These are phyloP conservation scores for Colletotrichum costaricense DNA, from an alignment of 2,329 filamentous ascomycete genomes.

Conservation along the genomic window DNA sequence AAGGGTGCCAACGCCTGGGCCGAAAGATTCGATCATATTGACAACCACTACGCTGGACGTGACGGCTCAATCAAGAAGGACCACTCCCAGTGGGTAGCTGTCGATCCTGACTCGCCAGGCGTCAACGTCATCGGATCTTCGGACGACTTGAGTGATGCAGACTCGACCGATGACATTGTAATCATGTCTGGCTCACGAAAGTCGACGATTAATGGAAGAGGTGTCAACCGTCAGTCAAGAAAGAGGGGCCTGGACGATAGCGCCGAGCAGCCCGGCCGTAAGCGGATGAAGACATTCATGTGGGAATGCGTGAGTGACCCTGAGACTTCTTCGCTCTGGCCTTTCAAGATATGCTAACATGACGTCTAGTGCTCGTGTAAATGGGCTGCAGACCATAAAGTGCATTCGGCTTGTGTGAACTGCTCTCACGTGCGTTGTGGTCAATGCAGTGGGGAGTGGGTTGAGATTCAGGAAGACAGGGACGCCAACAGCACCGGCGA, in stretches of 20 bases:
- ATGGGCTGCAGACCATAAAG: background rate
- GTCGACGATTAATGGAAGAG: background rate
- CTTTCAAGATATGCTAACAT: background rate
- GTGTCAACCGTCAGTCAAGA: background rate
- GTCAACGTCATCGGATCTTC: slow-evolving; percentile 2
- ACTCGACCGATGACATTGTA: slow-evolving; percentile 9
- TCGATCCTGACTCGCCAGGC: slow-evolving; percentile 43
- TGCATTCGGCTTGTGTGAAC: slow-evolving; percentile 8
- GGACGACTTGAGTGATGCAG: slow-evolving; percentile 16
- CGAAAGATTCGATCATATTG: slow-evolving; percentile 76
- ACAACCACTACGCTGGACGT: slow-evolving; percentile 73
- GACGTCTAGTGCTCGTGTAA: slow-evolving; percentile 19
- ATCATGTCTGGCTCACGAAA: background rate
- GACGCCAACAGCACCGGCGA: background rate
- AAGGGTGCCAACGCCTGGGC: slow-evolving; percentile 67
- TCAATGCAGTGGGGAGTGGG: background rate
- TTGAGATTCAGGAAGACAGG: background rate
- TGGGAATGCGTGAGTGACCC: slow-evolving; percentile 46
- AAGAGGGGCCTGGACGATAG: slow-evolving; percentile 22
- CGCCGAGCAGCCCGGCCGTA: slow-evolving; percentile 33
- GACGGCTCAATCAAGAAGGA: slow-evolving; percentile 47
- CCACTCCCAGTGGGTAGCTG: slow-evolving; percentile 67
- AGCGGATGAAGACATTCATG: slow-evolving; percentile 37
- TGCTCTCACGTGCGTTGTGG: slow-evolving; percentile 23
- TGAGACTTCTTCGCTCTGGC: background rate